Evolutionary conservation across 2,329 filamentous ascomycete genomes (phyloP).

Genomic region (Neophaeococcomyces mojaviensis): DNA sequence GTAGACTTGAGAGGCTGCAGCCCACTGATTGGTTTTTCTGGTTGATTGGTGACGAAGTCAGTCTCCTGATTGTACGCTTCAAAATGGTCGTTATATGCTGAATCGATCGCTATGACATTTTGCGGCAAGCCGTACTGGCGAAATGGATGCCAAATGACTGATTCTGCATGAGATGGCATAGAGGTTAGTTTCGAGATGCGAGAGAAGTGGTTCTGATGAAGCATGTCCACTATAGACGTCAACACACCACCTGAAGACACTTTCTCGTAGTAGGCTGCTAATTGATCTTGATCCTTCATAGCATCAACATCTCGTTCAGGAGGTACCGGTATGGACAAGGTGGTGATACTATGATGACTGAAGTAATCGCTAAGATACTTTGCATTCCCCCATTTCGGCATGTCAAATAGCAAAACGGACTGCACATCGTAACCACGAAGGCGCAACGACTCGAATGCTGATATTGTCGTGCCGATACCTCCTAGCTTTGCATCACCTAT

Average conservation of each 20-base stretch:
- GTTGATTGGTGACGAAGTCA: constrained; percentile 15
- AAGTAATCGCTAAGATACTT: constrained; percentile 64
- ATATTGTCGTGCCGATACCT: constrained; percentile 72
- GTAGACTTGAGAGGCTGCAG: constrained; percentile 16
- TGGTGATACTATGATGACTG: constrained; percentile 47
- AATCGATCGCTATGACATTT: constrained; percentile 69
- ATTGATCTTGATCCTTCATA: constrained; percentile 47
- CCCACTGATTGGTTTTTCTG: constrained; percentile 4
- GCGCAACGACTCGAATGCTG: constrained; percentile 68
- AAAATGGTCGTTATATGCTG: constrained; percentile 71
- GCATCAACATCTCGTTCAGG: constrained; percentile 40
- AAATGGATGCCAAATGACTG: constrained; percentile 77
- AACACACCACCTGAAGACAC: constrained; percentile 36
- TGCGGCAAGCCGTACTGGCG: constrained; percentile 65
- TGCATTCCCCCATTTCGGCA: constrained; percentile 60
- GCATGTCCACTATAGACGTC: constrained; percentile 40
- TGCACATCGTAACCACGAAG: constrained; percentile 74
- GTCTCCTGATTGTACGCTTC: constrained; percentile 46
- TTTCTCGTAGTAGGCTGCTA: constrained; percentile 57
- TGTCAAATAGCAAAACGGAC: constrained; percentile 60
- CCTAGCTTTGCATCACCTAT: constrained; percentile 69
- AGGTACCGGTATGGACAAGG: constrained; percentile 52
- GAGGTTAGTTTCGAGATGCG: constrained; percentile 53
- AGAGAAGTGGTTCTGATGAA: constrained; percentile 47
- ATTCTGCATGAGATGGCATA: constrained; percentile 55